Conservation (phyloP, 345 rosid species). For the Eucalyptus marginata region DNA sequence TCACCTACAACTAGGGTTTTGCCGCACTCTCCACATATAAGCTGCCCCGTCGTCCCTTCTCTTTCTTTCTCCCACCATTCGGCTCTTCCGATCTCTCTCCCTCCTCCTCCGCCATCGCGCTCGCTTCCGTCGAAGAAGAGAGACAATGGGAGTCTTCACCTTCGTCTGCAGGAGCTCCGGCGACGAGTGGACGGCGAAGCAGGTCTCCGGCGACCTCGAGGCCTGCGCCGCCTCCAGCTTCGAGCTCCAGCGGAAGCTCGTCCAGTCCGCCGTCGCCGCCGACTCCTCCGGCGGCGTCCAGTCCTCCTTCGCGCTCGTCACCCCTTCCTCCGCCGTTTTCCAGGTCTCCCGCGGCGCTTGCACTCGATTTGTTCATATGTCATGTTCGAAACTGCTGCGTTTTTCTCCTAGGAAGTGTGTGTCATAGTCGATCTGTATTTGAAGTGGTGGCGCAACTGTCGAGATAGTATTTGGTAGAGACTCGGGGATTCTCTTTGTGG, state of each 20-base stretch:
- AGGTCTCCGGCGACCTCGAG: slow-evolving; percentile 66
- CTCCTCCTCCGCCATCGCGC: background rate
- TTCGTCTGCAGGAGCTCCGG: slow-evolving; percentile 8
- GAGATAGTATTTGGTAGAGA: background rate
- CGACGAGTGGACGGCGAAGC: slow-evolving; percentile 26
- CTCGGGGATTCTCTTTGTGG: background rate
- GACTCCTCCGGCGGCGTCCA: slow-evolving; percentile 73
- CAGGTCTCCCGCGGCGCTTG: slow-evolving; percentile 27
- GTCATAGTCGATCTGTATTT: background rate
- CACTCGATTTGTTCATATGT: background rate
- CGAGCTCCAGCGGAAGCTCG: slow-evolving; percentile 73
- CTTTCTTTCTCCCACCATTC: background rate
- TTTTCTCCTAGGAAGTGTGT: background rate
- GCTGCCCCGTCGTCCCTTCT: background rate
- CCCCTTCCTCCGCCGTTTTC: slow-evolving; percentile 69
- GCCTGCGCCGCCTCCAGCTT: slow-evolving; percentile 48
- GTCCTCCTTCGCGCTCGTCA: slow-evolving; percentile 64
- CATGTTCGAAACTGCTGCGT: background rate
- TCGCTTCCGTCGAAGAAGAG: background rate
- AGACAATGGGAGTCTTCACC: background rate
- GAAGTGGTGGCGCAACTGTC: background rate
- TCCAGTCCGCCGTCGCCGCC: slow-evolving; percentile 40
- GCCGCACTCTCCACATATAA: background rate
- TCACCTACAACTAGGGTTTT: background rate
- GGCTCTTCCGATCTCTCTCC: background rate